A percentile compares a stretch with the other conserved stretches of the same genome.
phyloP scores from a whole-genome alignment of 1,139 yeast species.

The Zygosaccharomyces sapae region DNA sequence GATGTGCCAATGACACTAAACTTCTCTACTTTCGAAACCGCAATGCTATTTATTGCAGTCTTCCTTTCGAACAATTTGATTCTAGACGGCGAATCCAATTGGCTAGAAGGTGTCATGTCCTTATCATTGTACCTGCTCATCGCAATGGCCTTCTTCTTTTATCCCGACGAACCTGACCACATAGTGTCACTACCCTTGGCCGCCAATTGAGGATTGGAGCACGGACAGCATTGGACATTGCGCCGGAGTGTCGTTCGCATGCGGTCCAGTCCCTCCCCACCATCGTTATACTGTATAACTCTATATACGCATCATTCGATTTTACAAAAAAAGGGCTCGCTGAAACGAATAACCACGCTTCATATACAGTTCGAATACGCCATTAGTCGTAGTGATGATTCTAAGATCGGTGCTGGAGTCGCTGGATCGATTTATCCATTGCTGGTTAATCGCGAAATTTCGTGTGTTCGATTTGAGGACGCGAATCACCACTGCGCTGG shows the following conservation, averaged over 20 bases:
- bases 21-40: slow-evolving; percentile 91
- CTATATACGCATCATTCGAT: background rate
- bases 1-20: slow-evolving; percentile 90
- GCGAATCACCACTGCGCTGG: slow-evolving; percentile 4
- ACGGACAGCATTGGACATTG: no score
- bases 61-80: slow-evolving; percentile 82
- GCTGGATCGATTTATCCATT: background rate
- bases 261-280: no score
- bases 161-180: slow-evolving; percentile 37
- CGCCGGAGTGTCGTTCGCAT: no score
- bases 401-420: background rate
- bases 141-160: slow-evolving; percentile 80
- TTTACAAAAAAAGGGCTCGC: background rate
- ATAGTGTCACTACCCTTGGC: slow-evolving; percentile 7
- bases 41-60: slow-evolving; percentile 81
- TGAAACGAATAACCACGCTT: background rate
- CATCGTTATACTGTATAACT: background rate
- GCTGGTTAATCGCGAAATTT: slow-evolving; percentile 4
- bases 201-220: background rate
- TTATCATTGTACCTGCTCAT: slow-evolving; percentile 78
- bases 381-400: background rate
- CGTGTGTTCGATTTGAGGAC: slow-evolving; percentile 2
- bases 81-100: slow-evolving; percentile 90
- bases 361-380: background rate
- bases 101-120: slow-evolving; percentile 95